Evolutionary conservation across 768 basidiomycete species (phyloP), one percentile per base, ranked within the genome.

Genomic region (Psilocybe tampanensis): DNA sequence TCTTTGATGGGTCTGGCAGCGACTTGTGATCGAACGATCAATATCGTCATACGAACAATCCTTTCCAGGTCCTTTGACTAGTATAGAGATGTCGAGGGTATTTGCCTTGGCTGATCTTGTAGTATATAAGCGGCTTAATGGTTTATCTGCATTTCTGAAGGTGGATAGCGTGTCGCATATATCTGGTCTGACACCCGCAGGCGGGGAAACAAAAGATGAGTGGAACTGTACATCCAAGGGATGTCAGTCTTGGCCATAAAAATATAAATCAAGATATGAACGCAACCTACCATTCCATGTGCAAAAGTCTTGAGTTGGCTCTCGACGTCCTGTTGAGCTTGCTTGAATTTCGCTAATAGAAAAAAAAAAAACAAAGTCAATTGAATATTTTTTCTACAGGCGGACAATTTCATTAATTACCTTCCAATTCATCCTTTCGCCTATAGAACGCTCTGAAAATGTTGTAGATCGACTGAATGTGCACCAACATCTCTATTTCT

Each of bases 221-320:
- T 6, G 19, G n/a, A 48, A 48, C 47, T 48, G 18, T 8, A 9
- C 8, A 19, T 44, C n/a, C 17, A 33, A 32, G 18, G 15, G 8
- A 32, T n/a, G n/a, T 48, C 9, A 26, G 24, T 8, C 12, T 17
- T n/a, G 3, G 15, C 26, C 29, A 15, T 17, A 12, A 17, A 15
- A 33, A n/a, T 12, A 32, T 39, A 13, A 8, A 39, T n/a, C 15
- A 19, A 17, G 18, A 8, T 18, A 4, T n/a, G 42, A 7, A 45
- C 8, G 13, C 32, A 8, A 52, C 62, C 9, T 7, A 64, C 62
- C 62, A 64, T 64, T 21, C 62, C 62, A 24, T 59, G 58, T 2
- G 59, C 56, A 47, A 58, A 59, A 18, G 23, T 56, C 18, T 44
- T 33, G 34, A 64, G 60, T 12, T 64, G 60, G 8, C 51, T 41